Percentiles rank a stretch among this genome's conserved stretches.
Conservation (phyloP, 352 stramenopile species). For the Plasmopara muralis region DNA sequence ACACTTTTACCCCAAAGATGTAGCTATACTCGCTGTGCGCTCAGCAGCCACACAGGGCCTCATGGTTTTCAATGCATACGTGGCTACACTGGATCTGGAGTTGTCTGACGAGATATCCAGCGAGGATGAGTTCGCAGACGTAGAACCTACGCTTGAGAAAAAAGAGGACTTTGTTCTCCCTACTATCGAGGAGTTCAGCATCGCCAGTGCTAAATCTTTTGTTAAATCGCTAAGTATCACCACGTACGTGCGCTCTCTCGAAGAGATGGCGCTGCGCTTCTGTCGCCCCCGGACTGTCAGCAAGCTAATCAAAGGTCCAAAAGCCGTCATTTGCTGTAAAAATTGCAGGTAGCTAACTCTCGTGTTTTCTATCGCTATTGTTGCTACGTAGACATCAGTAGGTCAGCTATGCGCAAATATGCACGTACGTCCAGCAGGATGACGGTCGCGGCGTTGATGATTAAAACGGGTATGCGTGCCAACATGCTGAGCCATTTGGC, state of each 20-base stretch:
- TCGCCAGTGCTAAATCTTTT: constrained; percentile 53
- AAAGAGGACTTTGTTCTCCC: constrained; percentile 49
- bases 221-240: constrained; percentile 74
- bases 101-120: constrained; percentile 42
- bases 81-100: constrained; percentile 68
- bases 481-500: constrained; percentile 68
- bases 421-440: constrained; percentile 51
- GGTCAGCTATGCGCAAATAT: constrained; percentile 75
- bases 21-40: constrained; percentile 58
- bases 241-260: constrained; percentile 69
- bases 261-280: constrained; percentile 54
- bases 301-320: constrained; percentile 77
- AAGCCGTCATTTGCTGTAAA: neutral
- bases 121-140: constrained; percentile 36
- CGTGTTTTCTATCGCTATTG: neutral
- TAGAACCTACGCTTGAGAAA: constrained; percentile 28
- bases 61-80: constrained; percentile 71
- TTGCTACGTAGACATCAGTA: constrained; percentile 49
- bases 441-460: constrained; percentile 44
- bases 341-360: neutral
- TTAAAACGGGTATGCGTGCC: constrained; percentile 74
- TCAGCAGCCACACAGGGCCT: constrained; percentile 60
- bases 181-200: constrained; percentile 47
- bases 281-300: constrained; percentile 50
- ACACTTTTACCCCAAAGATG: constrained; percentile 67